Base-by-base conservation (phyloP, 2,329 filamentous ascomycete genomes). In the Fusarium liriodendri region DNA sequence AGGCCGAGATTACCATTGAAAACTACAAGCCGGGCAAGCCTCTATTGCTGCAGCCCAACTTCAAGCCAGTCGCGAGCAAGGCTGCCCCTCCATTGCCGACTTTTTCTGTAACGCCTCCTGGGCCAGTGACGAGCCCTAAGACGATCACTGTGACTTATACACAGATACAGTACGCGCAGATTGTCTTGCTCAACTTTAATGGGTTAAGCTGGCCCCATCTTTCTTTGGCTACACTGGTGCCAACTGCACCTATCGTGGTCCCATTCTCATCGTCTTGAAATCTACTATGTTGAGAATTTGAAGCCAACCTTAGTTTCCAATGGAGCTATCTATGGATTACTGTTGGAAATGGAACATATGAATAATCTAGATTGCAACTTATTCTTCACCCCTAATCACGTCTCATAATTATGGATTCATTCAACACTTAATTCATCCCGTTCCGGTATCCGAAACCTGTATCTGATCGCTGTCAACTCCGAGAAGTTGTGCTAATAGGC, bases 121-220 rank as follows among this genome's bases (percentile, higher is more conserved):
- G 37, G 1, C 22, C 47, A 20, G 32, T 47, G 1, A 66, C 62
- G 3, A 45, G 47, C 0, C 37, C 47, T 1, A 57, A 65, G 14
- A 47, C 61, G 0, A 67, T 67, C 1, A 32, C 47, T 6, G 64
- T 67, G 37, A 47, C 47, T 25, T 67, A 67, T 14, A 67, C 61
- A 2, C 64, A 67, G 61, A 67, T 67, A n/a, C 61, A 67, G 47
- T 67, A 67, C 22, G 40, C 64, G 1, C 64, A 67, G 29, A 67
- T 20, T 10, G 64, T 67, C 2, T 25, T 47, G 10, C 61, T 67
- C 1, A 65, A 67, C 9, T 66, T 66, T 14, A 5, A 13, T 8
- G 64, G 61, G 2, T 5, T 67, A 16, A 67, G 9, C 2, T 67
- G 64, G 64, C 64, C 64, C 2, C 65, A 67, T 67, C 5, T 67